Evolutionary conservation across 208 protist genomes (phyloP), one percentile per base, ranked within the genome.

Genomic region (Vickermania ingenoplastis): DNA sequence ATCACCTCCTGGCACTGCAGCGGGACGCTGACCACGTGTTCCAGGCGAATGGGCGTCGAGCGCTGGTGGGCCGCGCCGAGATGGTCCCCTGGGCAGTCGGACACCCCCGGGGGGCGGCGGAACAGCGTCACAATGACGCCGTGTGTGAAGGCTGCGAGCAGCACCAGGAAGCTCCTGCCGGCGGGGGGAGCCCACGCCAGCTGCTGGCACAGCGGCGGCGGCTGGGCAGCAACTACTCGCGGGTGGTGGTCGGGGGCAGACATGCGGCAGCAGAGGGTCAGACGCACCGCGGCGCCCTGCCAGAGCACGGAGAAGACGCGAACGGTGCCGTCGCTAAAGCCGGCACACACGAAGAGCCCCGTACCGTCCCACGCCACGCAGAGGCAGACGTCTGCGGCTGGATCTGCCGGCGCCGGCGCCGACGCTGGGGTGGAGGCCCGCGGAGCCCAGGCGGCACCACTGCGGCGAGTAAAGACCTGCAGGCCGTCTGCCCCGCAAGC

Each of bases 101-200:
- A 21, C 21, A 50, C n/a, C 14, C 26, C 21, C 53, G 51, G 14
- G 2, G 87, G 68, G 30, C 84, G 75, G 36, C 65, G 73, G 67
- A 94, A 91, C 45, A 94, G 71, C 1, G 83, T 49, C 11, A 94
- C 41, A 0, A 59, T 66, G 23, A 94, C 69, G 24, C 63, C 60
- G 23, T 75, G 63, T 14, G 67, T 41, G 45, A 72, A 72, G 1
- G 87, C 81, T 28, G 78, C 74, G 22, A 83, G 81, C 17, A 94
- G 74, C 5, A 79, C 72, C 54, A 86, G 61, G 56, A 90, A 94
- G 67, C 84, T 94, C 26, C 81, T 75, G 13, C 87, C 87, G 2
- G 84, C 75, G 1, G 70, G 75, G 13, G 87, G 87, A 1, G 87
- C 55, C 84, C 87, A 94, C 17, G 71, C 59, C 3, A 94, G 76